These are phyloP conservation scores for Vigna reflexopilosa DNA, from an alignment of 306 rosid genomes.

Conservation along the genomic window DNA sequence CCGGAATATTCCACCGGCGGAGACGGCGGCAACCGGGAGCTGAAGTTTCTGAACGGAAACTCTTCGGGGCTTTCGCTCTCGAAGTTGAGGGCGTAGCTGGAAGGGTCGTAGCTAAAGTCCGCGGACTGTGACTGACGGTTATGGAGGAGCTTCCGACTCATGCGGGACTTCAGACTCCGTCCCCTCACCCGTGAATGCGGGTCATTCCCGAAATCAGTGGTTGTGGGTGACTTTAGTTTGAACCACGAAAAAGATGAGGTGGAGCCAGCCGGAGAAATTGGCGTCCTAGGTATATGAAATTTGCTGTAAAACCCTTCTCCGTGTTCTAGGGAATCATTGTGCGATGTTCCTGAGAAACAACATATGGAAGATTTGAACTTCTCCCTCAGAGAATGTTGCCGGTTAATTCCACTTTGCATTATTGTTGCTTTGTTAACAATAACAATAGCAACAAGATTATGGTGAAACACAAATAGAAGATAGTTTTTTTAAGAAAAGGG, in stretches of 20 bases:
- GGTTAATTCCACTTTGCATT: conserved; percentile 27
- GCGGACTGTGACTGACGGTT: conserved; percentile 42
- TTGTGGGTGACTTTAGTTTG: conserved; percentile 23
- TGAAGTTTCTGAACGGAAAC: conserved; percentile 35
- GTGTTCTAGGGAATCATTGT: not conserved
- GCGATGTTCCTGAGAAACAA: conserved; percentile 39
- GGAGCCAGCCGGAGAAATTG: not conserved
- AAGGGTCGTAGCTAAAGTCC: conserved; percentile 55
- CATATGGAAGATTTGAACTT: conserved; percentile 47
- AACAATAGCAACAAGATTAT: not conserved
- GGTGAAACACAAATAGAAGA: not conserved
- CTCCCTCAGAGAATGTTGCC: conserved; percentile 37
- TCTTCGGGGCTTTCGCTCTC: conserved; percentile 37
- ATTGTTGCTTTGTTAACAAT: not conserved
- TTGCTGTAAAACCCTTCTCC: conserved; percentile 30
- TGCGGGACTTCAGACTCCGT: not conserved
- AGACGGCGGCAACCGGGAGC: conserved; percentile 40
- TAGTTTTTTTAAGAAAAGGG: too few species aligned
- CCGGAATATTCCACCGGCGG: not conserved
- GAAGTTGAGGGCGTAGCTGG: conserved; percentile 57
- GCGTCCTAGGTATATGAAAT: conserved; percentile 31
- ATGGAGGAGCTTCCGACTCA: conserved; percentile 2
- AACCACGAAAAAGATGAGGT: not conserved
- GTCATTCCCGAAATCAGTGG: not conserved
- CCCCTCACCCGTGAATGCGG: not conserved